Evolutionary conservation across 768 basidiomycete species (phyloP).

Genomic region (Mycena epipterygia): DNA sequence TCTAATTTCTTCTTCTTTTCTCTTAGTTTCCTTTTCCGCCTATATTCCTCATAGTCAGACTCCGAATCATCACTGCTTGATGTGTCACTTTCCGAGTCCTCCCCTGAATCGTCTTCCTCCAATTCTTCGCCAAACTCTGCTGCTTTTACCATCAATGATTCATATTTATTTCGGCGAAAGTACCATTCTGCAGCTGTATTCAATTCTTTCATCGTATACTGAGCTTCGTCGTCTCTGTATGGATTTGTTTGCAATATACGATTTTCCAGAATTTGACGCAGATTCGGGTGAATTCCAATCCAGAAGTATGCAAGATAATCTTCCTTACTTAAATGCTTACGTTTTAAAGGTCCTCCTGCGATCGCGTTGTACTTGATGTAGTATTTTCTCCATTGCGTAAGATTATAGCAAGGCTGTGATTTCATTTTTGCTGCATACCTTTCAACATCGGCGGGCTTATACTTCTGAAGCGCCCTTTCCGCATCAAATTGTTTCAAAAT

Average conservation of each 20-base stretch:
- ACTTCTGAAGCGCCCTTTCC: background rate
- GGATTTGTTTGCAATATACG: background rate
- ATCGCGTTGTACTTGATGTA: background rate
- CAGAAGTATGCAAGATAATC: background rate
- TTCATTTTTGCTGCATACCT: background rate
- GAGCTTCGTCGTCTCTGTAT: background rate
- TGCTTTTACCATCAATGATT: background rate
- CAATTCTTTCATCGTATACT: background rate
- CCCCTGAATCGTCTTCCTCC: background rate
- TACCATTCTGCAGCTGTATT: constrained; percentile 2
- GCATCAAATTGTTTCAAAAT: constrained; percentile 5
- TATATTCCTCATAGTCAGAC: background rate
- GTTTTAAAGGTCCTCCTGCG: background rate
- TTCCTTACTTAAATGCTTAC: background rate
- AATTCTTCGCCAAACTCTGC: background rate
- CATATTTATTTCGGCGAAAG: background rate
- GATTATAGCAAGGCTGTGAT: background rate
- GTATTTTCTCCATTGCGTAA: constrained; percentile 1
- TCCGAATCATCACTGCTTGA: background rate
- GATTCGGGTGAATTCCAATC: background rate
- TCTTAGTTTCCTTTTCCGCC: background rate
- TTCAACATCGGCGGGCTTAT: background rate
- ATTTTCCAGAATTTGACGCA: background rate
- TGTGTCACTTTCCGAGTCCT: background rate
- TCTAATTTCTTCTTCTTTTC: background rate